Conservation (phyloP, 2,329 filamentous ascomycete genomes). For the Diplocarpon rosae region DNA sequence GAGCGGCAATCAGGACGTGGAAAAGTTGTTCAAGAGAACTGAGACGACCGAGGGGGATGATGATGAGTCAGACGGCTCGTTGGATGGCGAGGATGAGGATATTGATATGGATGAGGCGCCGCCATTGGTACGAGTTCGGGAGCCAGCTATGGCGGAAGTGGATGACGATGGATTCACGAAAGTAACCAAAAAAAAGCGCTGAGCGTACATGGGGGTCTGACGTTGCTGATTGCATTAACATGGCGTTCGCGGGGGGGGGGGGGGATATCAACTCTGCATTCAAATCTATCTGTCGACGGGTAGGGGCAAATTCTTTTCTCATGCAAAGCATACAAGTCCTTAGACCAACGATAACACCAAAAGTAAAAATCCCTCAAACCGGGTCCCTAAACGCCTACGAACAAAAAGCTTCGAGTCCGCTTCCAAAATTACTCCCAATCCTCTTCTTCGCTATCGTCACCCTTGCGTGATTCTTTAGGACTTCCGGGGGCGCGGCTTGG, state of each 20-base stretch:
- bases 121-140: slow-evolving; percentile 42
- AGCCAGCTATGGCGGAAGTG: slow-evolving; percentile 58
- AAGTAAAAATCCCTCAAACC: background rate
- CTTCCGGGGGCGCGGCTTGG: slow-evolving; percentile 67
- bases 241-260: slow-evolving; percentile 13
- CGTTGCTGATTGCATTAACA: slow-evolving; percentile 11
- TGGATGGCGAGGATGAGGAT: slow-evolving; percentile 44
- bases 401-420: slow-evolving; percentile 1
- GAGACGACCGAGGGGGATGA: slow-evolving; percentile 48
- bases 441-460: slow-evolving; percentile 57
- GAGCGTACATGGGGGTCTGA: slow-evolving; percentile 3
- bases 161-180: slow-evolving; percentile 77
- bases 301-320: slow-evolving; percentile 1
- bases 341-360: slow-evolving; percentile 11
- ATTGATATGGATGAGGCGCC: slow-evolving; percentile 63
- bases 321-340: slow-evolving; percentile 7
- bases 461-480: slow-evolving; percentile 45
- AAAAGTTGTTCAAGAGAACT: slow-evolving; percentile 36
- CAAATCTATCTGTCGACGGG: slow-evolving; percentile 6
- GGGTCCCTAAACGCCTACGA: slow-evolving; percentile 12
- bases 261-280: slow-evolving; percentile 18
- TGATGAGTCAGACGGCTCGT: slow-evolving; percentile 40
- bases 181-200: slow-evolving; percentile 54
- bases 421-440: slow-evolving; percentile 55
- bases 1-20: slow-evolving; percentile 41